Evolutionary conservation across 371 early-diverging fungal species (phyloP).

Genomic region (Mucor ambiguus): DNA sequence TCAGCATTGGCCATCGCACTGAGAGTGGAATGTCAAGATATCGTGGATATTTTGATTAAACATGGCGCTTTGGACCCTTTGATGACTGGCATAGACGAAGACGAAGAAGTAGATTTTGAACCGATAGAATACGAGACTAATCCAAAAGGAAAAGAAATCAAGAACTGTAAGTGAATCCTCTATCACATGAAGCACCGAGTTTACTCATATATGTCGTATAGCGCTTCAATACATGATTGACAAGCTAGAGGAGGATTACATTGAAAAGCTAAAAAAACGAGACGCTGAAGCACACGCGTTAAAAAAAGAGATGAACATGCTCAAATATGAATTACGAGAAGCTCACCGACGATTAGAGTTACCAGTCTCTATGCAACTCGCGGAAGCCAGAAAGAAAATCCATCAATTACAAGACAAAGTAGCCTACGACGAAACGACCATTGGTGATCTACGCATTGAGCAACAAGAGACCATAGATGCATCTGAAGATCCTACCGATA

Average conservation of each 20-base stretch:
- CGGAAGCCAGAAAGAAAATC: constrained; percentile 59
- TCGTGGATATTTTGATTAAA: constrained; percentile 71
- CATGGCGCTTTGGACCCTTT: constrained; percentile 71
- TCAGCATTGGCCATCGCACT: constrained; percentile 90
- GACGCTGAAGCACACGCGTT: constrained; percentile 59
- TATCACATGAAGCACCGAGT: not conserved
- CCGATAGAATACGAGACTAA: constrained; percentile 20
- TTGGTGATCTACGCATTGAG: constrained; percentile 15
- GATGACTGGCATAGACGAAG: constrained; percentile 13
- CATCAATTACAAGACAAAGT: constrained; percentile 45
- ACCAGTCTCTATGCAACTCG: constrained; percentile 43
- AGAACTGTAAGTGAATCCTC: constrained; percentile 33
- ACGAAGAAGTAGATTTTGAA: constrained; percentile 8
- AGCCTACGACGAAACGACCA: constrained; percentile 22
- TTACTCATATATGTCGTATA: constrained; percentile 6
- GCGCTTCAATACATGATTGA: constrained; percentile 62
- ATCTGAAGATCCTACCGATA: not conserved
- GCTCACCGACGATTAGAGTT: constrained; percentile 45
- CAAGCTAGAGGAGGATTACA: constrained; percentile 60
- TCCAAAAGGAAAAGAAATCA: constrained; percentile 39
- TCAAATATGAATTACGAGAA: constrained; percentile 47
- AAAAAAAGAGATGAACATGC: constrained; percentile 62
- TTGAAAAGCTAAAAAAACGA: constrained; percentile 56
- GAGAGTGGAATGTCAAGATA: constrained; percentile 63
- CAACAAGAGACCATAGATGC: not conserved